Conservation (phyloP, 257 asterid genomes). For the Scutellaria minor region DNA sequence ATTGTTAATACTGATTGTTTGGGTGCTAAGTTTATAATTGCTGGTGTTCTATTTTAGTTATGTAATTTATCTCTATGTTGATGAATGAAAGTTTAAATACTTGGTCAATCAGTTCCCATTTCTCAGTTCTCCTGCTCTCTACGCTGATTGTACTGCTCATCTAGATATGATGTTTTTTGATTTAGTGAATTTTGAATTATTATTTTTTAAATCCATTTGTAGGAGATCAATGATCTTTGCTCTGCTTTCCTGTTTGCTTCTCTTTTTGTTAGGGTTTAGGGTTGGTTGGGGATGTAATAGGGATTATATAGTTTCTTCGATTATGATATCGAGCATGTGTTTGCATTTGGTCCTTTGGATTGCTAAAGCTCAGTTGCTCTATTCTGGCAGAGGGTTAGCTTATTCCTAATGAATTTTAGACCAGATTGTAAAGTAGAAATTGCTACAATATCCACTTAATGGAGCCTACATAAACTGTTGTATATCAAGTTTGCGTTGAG, state of each 20-base stretch:
- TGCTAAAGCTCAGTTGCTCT: background rate
- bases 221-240: background rate
- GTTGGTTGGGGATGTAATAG: background rate
- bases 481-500: background rate
- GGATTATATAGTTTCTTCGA: background rate
- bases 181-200: slow-evolving; percentile 10
- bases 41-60: background rate
- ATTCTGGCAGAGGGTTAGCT: background rate
- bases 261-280: background rate
- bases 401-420: slow-evolving; percentile 3
- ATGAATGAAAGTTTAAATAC: background rate
- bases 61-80: background rate
- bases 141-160: background rate
- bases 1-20: background rate
- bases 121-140: slow-evolving; percentile 17
- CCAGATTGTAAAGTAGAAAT: background rate
- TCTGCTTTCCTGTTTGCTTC: background rate
- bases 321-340: background rate
- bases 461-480: background rate
- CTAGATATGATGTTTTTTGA: background rate
- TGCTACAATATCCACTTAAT: background rate
- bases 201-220: background rate
- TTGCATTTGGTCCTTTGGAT: background rate
- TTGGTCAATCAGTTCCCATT: background rate
- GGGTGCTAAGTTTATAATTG: background rate